These are phyloP conservation scores for Linum usitatissimum DNA, from an alignment of 345 rosid species.

Conservation along the genomic window DNA sequence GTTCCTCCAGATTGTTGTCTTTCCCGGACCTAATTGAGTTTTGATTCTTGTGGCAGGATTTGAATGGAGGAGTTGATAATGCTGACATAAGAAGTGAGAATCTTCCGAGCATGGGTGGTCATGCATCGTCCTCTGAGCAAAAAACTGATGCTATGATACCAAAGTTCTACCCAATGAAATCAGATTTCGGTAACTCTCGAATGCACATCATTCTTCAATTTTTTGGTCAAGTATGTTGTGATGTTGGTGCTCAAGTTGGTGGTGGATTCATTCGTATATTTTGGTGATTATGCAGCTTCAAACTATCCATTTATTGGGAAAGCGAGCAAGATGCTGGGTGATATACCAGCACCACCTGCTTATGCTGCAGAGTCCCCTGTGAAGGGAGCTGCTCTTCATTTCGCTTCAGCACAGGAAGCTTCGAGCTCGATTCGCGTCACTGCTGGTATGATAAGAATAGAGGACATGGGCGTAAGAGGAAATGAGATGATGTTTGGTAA, in stretches of 20 bases:
- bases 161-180: conserved; percentile 30
- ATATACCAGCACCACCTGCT: conserved; percentile 58
- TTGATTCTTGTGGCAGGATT: conserved; percentile 26
- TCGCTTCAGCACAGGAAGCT: conserved; percentile 40
- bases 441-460: conserved; percentile 72
- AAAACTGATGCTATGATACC: conserved; percentile 28
- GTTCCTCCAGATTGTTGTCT: neutral
- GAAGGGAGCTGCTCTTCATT: conserved; percentile 43
- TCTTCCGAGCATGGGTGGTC: conserved; percentile 20
- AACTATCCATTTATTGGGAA: conserved; percentile 57
- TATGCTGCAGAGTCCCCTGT: conserved; percentile 59
- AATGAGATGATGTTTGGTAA: conserved; percentile 29
- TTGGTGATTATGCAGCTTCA: conserved; percentile 29
- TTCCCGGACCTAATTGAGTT: conserved; percentile 1
- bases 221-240: neutral
- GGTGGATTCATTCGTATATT: neutral
- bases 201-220: neutral
- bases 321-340: conserved; percentile 70
- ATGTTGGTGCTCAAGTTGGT: neutral
- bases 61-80: conserved; percentile 34
- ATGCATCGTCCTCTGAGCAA: conserved; percentile 51
- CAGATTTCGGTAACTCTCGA: conserved; percentile 43
- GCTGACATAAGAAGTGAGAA: conserved; percentile 22
- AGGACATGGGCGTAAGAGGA: conserved; percentile 26
- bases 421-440: conserved; percentile 68